Conservation (phyloP, 2,329 filamentous ascomycete genomes). For the Colletotrichum kahawae region DNA sequence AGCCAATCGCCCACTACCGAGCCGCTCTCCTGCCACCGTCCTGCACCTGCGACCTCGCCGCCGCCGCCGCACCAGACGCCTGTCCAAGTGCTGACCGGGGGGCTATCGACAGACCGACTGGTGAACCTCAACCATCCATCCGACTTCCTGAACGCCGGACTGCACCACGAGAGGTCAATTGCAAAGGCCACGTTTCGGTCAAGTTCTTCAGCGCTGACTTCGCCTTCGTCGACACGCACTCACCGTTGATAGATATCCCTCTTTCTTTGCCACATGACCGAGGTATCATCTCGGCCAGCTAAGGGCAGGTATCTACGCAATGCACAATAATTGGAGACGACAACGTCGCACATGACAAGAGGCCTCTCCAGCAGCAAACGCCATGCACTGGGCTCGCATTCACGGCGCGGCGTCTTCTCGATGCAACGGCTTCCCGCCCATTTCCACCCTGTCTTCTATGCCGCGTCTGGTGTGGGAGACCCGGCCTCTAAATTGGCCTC, state of each 20-base stretch:
- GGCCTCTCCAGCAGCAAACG: not conserved
- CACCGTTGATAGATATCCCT: not conserved
- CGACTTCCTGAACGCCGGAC: not conserved
- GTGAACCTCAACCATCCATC: not conserved
- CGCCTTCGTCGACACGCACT: not conserved
- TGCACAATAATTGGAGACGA: not conserved
- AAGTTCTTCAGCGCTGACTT: not conserved
- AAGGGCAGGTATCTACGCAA: not conserved
- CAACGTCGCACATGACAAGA: not conserved
- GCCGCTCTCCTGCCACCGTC: slow-evolving; percentile 2
- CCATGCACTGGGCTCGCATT: not conserved
- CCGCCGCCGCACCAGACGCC: not conserved
- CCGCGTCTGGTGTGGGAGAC: not conserved
- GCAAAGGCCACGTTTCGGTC: not conserved
- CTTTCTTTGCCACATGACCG: not conserved
- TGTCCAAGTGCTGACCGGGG: not conserved
- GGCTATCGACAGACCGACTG: not conserved
- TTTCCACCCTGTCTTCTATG: not conserved
- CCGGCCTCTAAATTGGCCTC: slow-evolving; percentile 9
- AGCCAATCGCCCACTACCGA: slow-evolving; percentile 13
- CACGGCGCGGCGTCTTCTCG: not conserved
- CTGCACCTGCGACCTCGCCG: not conserved
- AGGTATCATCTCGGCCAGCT: not conserved
- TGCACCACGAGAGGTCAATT: not conserved
- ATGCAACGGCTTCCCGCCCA: not conserved